Evolutionary conservation across 441 rosid species (phyloP).

Genomic region (Lepidium campestre): DNA sequence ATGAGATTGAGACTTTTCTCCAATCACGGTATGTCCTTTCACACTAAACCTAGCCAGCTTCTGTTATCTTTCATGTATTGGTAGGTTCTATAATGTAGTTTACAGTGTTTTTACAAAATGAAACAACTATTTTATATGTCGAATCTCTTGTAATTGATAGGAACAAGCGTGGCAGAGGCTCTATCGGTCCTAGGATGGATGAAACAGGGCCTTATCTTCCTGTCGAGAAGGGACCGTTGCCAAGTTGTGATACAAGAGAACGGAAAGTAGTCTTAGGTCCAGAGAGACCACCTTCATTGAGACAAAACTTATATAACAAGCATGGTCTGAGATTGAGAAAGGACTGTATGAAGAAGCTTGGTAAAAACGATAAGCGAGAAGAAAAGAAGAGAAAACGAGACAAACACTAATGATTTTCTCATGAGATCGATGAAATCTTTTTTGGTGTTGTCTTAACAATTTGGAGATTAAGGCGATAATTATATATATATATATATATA

Average conservation of each 20-base stretch:
- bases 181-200: conserved; percentile 86
- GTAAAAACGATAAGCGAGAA: background rate
- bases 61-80: background rate
- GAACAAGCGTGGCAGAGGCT: conserved; percentile 65
- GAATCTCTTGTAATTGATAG: background rate
- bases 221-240: background rate
- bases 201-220: conserved; percentile 80
- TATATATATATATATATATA: too few relatives aligned
- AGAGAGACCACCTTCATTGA: conserved; percentile 39
- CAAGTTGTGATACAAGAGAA: conserved; percentile 21
- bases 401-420: background rate
- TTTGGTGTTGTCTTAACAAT: too few relatives aligned
- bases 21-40: conserved; percentile 47
- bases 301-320: background rate
- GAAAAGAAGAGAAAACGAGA: conserved; percentile 11
- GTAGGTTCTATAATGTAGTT: background rate
- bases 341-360: background rate
- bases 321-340: conserved; percentile 12
- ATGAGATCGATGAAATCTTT: background rate
- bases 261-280: conserved; percentile 30
- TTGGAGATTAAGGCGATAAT: too few relatives aligned
- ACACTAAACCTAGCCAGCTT: background rate
- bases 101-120: background rate
- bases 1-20: conserved; percentile 69
- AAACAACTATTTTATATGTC: too few relatives aligned